Evolutionary conservation across 371 early-diverging fungal genomes (phyloP), one percentile per base, ranked within the genome.

Genomic region (Rhizopus arrhizus): DNA sequence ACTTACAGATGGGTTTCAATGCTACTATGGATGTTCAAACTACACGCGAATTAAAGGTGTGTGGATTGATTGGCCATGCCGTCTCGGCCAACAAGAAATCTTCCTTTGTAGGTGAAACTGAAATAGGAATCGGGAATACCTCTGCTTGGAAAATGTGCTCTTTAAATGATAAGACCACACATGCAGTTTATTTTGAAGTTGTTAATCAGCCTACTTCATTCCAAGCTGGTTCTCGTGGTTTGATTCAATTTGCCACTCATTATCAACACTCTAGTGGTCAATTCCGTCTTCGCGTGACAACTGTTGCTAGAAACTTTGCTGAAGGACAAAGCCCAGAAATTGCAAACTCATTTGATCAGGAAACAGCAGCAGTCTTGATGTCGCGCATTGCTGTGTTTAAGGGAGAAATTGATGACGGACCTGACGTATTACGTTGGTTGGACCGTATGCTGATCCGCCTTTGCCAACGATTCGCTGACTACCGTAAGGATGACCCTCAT

Each of bases 391-490:
- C 98, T 4, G 92, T 93, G 11, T 94, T 95, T 81, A 98, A 98
- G 83, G 94, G 95, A 32, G 96, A 98, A 64, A 87, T 94, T 58
- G 99, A 99, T 69, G 99, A 99, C 78, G 96, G 95, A 7, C 93
- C 97, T 3, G 99, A 99, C 76, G 98, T 99, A 8, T 80, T 99
- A 64, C 85, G 98, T 58, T 98, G 99, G 95, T 79, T 99, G 53
- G 99, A 99, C 83, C 91, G 99, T 66, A 97, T 95, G 92, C 80
- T 99, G 48, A 99, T 99, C 65, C 89, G 98, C 4, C 85, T 99
- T 70, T 97, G 98, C 75, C 98, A 97, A 77, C 90, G 91, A 64
- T 98, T 96, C 78, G 99, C 95, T 6, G 95, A 93, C 54, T 99
- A 93, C 73, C 87, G 94, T 35, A 96, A 95, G 75, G 99, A 98